A percentile compares a stretch with the other conserved stretches of the same genome.
Evolutionary conservation across 306 rosid genomes (phyloP).

Genomic region (Styphnolobium japonicum): DNA sequence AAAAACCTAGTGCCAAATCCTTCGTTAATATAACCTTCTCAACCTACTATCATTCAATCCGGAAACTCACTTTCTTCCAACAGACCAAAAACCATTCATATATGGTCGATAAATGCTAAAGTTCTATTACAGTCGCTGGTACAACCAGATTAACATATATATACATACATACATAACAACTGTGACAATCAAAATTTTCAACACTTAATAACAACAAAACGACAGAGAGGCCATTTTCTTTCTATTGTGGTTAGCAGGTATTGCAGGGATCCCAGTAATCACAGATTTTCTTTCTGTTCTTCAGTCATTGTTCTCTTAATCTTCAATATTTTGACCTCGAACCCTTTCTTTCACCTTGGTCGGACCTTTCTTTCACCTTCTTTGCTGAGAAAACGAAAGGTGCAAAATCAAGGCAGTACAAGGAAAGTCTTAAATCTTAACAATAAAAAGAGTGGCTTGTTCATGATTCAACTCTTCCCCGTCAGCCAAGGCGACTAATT

Average conservation of each 20-base stretch:
- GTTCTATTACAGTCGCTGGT: not conserved
- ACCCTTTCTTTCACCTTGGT: not conserved
- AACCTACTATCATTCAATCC: not conserved
- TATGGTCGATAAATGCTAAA: not conserved
- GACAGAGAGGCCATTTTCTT: not conserved
- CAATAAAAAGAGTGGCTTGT: not conserved
- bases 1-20: not conserved
- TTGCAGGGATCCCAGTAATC: not conserved
- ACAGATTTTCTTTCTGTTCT: not conserved
- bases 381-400: not conserved
- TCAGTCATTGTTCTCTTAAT: not conserved
- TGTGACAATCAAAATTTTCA: not conserved
- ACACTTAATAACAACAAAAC: not conserved
- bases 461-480: slow-evolving; percentile 5
- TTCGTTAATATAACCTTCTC: not conserved
- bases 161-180: not conserved
- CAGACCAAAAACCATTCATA: not conserved
- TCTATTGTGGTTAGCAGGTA: not conserved
- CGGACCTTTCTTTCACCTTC: not conserved
- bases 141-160: not conserved
- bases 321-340: not conserved
- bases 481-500: not conserved
- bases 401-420: not conserved
- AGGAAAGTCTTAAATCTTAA: not conserved
- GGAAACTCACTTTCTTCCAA: not conserved